Percentiles rank a stretch among this genome's conserved stretches.
phyloP scores from a whole-genome alignment of 176 grass and related monocot genomes.

The Pontederia crassipes region DNA sequence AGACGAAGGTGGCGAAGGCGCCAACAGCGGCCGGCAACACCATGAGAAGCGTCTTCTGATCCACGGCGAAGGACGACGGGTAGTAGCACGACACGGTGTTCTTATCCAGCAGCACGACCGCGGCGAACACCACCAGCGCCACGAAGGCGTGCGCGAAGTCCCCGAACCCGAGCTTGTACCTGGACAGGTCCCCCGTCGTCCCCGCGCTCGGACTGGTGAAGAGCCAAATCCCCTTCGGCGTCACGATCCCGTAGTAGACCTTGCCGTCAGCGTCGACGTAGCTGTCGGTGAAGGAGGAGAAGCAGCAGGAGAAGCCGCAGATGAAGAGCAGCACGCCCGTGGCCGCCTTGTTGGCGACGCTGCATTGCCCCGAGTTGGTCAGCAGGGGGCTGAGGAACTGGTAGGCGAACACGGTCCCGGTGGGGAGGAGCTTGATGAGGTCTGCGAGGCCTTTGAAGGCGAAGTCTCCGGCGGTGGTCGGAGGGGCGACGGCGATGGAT shows the following conservation, averaged over 20 bases:
- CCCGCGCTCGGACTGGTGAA: constrained; percentile 20
- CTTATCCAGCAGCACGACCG: constrained; percentile 39
- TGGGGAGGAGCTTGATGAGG: no score
- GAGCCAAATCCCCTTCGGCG: constrained; percentile 32
- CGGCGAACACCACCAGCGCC: constrained; percentile 43
- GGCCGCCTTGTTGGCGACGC: constrained; percentile 27
- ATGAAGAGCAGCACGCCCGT: constrained; percentile 30
- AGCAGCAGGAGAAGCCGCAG: neutral
- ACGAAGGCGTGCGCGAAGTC: constrained; percentile 64
- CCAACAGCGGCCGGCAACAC: constrained; percentile 52
- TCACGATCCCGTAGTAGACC: constrained; percentile 47
- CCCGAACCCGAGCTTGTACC: constrained; percentile 35
- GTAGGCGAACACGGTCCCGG: constrained; percentile 41
- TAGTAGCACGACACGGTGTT: constrained; percentile 71
- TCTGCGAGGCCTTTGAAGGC: constrained; percentile 32
- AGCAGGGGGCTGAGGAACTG: constrained; percentile 56
- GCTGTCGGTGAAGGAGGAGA: constrained; percentile 72
- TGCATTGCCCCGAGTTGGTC: constrained; percentile 46
- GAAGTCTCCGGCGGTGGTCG: constrained; percentile 3
- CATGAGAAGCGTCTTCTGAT: constrained; percentile 46
- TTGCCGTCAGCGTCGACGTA: constrained; percentile 46
- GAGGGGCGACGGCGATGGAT: no score
- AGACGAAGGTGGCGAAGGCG: constrained; percentile 35
- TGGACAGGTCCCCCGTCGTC: constrained; percentile 11
- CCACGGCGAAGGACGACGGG: constrained; percentile 20